A percentile compares a stretch with the other conserved stretches of the same genome.
phyloP scores from a whole-genome alignment of 768 basidiomycete species.

The Hemileccinum rubropunctum region DNA sequence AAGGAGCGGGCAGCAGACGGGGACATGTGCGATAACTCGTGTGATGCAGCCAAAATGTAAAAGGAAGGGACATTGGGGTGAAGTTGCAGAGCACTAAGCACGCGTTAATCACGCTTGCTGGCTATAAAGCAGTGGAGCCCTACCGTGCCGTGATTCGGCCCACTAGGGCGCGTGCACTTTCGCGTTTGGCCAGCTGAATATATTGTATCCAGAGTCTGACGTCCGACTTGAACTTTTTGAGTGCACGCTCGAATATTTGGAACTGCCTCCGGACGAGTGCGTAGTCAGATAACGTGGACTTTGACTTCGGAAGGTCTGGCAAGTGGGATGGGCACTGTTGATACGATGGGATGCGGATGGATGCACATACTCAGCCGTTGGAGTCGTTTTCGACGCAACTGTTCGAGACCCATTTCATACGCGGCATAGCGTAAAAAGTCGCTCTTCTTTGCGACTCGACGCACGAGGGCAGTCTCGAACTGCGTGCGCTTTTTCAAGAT shows the following conservation, averaged over 20 bases:
- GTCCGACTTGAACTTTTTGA: conserved; percentile 86
- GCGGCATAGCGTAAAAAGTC: conserved; percentile 91
- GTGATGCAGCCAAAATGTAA: conserved; percentile 81
- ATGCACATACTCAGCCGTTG: conserved; percentile 62
- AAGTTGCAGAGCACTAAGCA: conserved; percentile 73
- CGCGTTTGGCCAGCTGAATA: conserved; percentile 76
- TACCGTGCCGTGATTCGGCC: conserved; percentile 81
- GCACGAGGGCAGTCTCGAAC: conserved; percentile 81
- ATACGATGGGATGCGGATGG: neutral
- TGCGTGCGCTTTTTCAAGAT: conserved; percentile 82
- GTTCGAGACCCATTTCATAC: conserved; percentile 88
- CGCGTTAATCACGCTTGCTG: conserved; percentile 7
- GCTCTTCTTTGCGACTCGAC: conserved; percentile 78
- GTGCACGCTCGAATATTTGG: conserved; percentile 87
- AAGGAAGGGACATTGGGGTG: conserved; percentile 77
- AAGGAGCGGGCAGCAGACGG: conserved; percentile 79
- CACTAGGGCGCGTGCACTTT: conserved; percentile 76
- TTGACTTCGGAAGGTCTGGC: conserved; percentile 30
- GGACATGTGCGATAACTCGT: conserved; percentile 73
- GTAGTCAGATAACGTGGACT: conserved; percentile 76
- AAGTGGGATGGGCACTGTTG: neutral
- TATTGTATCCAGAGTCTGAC: conserved; percentile 88
- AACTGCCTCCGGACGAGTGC: conserved; percentile 82
- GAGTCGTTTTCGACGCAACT: conserved; percentile 70
- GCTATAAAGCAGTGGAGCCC: conserved; percentile 20